Conservation (phyloP, 495 filamentous ascomycete genomes). For the Aspergillus haitiensis region DNA sequence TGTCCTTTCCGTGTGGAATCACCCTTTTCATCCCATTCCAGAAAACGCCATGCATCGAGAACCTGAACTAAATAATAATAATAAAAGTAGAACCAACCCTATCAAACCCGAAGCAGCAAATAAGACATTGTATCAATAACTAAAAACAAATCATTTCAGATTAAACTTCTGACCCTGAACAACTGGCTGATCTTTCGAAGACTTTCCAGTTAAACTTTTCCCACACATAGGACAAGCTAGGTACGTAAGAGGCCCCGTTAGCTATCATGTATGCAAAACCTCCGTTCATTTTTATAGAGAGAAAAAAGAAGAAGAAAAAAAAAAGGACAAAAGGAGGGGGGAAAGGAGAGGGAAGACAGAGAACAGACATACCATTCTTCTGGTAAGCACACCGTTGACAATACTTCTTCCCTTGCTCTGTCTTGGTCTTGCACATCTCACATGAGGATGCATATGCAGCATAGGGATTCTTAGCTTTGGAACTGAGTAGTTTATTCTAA, state of each 20-base stretch:
- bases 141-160: conserved; percentile 51
- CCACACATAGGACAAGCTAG: conserved; percentile 68
- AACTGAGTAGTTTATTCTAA: conserved; percentile 67
- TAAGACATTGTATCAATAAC: neutral
- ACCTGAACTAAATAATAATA: neutral
- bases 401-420: conserved; percentile 59
- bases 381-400: conserved; percentile 70
- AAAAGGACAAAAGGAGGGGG: no score
- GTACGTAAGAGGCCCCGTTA: neutral
- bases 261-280: conserved; percentile 11
- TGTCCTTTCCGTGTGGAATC: neutral
- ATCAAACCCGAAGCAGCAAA: neutral
- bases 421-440: conserved; percentile 63
- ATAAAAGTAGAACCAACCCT: no score
- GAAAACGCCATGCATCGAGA: conserved; percentile 1
- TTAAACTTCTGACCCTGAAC: conserved; percentile 67
- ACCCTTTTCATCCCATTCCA: conserved; percentile 26
- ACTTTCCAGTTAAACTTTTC: conserved; percentile 53
- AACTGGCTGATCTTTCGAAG: conserved; percentile 50
- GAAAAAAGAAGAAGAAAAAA: conserved; percentile 20
- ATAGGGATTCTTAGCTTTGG: conserved; percentile 68
- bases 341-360: neutral
- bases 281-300: neutral
- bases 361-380: conserved; percentile 52
- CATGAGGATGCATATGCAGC: conserved; percentile 65